A percentile compares a stretch with the other conserved stretches of the same genome.
Conservation (phyloP, 192 early-diverging fungal species). For the Entrophospora sp. region DNA sequence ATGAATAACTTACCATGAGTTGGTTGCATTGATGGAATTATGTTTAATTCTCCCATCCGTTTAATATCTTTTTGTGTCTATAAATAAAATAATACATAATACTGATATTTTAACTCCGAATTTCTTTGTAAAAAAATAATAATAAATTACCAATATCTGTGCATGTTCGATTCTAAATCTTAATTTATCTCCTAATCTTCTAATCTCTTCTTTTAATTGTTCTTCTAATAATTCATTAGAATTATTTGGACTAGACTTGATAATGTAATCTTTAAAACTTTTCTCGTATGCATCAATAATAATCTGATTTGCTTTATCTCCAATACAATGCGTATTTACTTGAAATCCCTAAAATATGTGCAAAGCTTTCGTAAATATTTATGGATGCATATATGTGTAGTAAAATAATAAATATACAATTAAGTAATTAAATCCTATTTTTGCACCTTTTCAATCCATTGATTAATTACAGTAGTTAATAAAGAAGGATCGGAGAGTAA, state of each 20-base stretch:
- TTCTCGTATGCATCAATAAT: slow-evolving; percentile 41
- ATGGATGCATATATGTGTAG: neutral
- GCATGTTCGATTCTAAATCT: slow-evolving; percentile 50
- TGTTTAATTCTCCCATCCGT: no score
- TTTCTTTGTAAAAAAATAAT: neutral
- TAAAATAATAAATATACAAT: neutral
- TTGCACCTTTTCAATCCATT: slow-evolving; percentile 18
- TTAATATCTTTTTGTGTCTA: no score
- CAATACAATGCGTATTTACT: slow-evolving; percentile 47
- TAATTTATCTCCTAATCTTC: slow-evolving; percentile 1
- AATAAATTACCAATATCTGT: slow-evolving; percentile 38
- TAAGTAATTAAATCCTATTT: neutral
- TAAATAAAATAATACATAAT: no score
- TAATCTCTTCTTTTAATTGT: neutral
- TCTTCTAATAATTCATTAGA: neutral
- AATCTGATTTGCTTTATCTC: slow-evolving; percentile 45
- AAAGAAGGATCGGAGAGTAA: slow-evolving; percentile 21
- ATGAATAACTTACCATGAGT: no score
- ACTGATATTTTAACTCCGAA: no score
- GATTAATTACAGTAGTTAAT: slow-evolving; percentile 6
- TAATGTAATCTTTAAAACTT: slow-evolving; percentile 5
- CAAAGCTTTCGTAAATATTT: neutral
- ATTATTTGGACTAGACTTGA: neutral
- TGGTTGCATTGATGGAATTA: no score
- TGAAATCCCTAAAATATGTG: slow-evolving; percentile 38